Base-by-base conservation (phyloP, 2,329 filamentous ascomycete genomes). In the Penicillium sp. region DNA sequence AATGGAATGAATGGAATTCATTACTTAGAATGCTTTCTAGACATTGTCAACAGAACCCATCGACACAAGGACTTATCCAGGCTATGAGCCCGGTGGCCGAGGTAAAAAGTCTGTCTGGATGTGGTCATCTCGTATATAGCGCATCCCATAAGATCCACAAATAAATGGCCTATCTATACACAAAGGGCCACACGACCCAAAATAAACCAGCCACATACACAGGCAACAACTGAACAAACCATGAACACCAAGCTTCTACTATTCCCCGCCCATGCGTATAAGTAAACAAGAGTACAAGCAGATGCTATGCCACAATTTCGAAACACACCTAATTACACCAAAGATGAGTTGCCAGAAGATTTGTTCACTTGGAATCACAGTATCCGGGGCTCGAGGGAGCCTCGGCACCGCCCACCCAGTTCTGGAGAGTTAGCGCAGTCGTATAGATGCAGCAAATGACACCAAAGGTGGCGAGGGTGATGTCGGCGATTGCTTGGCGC, bases 381-480 rank as follows among this genome's bases (percentile, higher is more conserved):
- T 85, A 86, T 26, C 81, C 81, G 1, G 81, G 81, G 10, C 75
- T 60, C 52, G 76, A 76, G 3, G 68, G 68, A n/a, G 66, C 61
- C 14, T 69, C 67, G 4, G 82, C 81, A 42, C 74, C 77, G 41
- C 74, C 77, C 6, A 87, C 81, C 94, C 93, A 98, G 68, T 87
- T 94, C 64, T 85, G 79, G 39, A 96, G 74, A 0, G 93, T 98
- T 60, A 97, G 74, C 28, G 79, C 77, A 0, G 93, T 97, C 0
- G 93, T 95, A 68, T 98, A 98, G 5, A 80, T 80, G 86, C 97
- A 98, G 58, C 88, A 88, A 14, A 89, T 69, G 43, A 90, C 72
- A 6, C 93, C 93, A 61, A 97, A 89, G 47, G 89, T 73, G 59
- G 88, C 86, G 28, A 98, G 81, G 0, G 75, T 56, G 32, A 96